Evolutionary conservation across 257 asterid genomes (phyloP).

Genomic region (Forsythia suspensa): DNA sequence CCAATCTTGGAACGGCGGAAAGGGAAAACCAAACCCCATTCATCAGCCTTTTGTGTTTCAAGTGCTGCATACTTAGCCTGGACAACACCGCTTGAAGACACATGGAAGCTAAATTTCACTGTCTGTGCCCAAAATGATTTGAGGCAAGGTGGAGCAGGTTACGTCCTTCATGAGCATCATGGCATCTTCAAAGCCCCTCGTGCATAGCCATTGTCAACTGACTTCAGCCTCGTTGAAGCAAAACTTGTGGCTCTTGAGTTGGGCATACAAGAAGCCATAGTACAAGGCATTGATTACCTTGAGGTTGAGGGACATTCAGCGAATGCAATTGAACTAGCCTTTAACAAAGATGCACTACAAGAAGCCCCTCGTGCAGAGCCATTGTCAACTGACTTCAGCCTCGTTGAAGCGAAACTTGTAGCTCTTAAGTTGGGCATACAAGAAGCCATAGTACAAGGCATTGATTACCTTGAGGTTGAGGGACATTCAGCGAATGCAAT

Average conservation of each 20-base stretch:
- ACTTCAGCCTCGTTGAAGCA: background rate
- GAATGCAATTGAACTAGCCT: background rate
- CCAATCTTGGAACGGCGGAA: no score
- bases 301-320: background rate
- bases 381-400: background rate
- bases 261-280: background rate
- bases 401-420: background rate
- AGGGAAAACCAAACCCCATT: no score
- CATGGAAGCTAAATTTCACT: background rate
- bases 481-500: background rate
- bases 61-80: background rate
- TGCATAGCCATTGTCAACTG: background rate
- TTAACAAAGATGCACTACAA: background rate
- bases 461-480: background rate
- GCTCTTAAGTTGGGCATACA: background rate
- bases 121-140: no score
- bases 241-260: background rate
- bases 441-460: background rate
- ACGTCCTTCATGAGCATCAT: background rate
- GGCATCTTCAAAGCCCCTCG: background rate
- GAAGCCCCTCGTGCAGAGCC: background rate
- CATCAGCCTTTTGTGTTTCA: no score
- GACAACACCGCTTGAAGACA: background rate
- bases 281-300: background rate
- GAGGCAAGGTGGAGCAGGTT: background rate